phyloP scores from a whole-genome alignment of 2,329 filamentous ascomycete genomes.

The Ceratocystis destructans region DNA sequence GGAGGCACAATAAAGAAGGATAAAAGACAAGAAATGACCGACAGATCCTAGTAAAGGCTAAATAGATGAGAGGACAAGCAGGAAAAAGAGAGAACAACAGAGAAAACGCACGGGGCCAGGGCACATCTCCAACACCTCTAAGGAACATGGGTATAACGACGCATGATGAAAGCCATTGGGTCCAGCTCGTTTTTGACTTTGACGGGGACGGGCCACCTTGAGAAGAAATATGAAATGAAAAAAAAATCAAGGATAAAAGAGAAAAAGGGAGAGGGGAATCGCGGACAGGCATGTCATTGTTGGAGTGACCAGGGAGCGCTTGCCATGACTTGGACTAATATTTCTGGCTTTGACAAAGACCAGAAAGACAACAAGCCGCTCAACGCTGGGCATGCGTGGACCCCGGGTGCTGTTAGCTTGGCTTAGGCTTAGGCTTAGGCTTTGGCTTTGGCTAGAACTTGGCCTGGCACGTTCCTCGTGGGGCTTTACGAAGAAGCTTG shows the following conservation, averaged over 20 bases:
- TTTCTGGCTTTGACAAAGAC: too few relatives aligned
- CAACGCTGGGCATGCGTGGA: not conserved
- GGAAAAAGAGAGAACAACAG: conserved; percentile 8
- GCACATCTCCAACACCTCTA: not conserved
- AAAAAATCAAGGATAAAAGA: not conserved
- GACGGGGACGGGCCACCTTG: not conserved
- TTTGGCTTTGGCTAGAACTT: not conserved
- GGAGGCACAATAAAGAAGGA: not conserved
- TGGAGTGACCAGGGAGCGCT: not conserved
- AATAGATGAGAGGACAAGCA: not conserved
- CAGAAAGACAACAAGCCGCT: not conserved
- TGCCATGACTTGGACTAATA: not conserved
- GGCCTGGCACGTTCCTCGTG: not conserved
- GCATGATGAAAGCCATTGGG: not conserved
- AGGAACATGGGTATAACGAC: not conserved
- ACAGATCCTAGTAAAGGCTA: not conserved
- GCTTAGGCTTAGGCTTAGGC: not conserved
- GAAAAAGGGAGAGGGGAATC: not conserved
- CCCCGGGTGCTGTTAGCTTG: not conserved
- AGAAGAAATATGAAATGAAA: not conserved
- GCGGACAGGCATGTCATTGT: not conserved
- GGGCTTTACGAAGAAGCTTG: not conserved
- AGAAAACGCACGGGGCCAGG: not conserved
- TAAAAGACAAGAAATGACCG: not conserved
- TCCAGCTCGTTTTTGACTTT: not conserved